phyloP scores from a whole-genome alignment of 495 filamentous ascomycete genomes.

The Hypoxylon trugodes region DNA sequence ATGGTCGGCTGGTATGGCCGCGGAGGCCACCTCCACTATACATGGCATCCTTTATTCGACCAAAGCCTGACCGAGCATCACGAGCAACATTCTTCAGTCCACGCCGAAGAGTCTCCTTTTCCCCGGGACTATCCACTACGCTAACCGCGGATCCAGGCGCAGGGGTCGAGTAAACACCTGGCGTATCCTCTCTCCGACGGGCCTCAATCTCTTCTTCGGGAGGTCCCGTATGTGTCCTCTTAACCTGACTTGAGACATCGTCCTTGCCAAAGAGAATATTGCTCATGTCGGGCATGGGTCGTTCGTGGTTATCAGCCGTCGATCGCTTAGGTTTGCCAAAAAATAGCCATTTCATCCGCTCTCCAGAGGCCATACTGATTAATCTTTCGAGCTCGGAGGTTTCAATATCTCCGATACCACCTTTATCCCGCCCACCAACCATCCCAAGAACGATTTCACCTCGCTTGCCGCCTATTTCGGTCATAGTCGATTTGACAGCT shows the following conservation, averaged over 20 bases:
- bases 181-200: slow-evolving; percentile 53
- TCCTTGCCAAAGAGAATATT: slow-evolving; percentile 74
- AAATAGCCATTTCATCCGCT: slow-evolving; percentile 93
- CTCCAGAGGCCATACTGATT: slow-evolving; percentile 75
- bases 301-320: slow-evolving; percentile 60
- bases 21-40: slow-evolving; percentile 58
- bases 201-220: slow-evolving; percentile 57
- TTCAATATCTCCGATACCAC: slow-evolving; percentile 89
- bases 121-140: slow-evolving; percentile 57
- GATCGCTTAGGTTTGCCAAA: slow-evolving; percentile 77
- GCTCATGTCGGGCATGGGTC: slow-evolving; percentile 59
- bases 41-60: slow-evolving; percentile 85
- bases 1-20: slow-evolving; percentile 58
- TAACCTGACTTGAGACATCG: slow-evolving; percentile 54
- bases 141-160: slow-evolving; percentile 51
- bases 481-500: slow-evolving; percentile 93
- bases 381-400: slow-evolving; percentile 89
- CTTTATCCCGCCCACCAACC: slow-evolving; percentile 88
- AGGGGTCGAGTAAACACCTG: slow-evolving; percentile 45
- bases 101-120: slow-evolving; percentile 73
- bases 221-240: slow-evolving; percentile 57
- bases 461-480: slow-evolving; percentile 93
- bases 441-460: slow-evolving; percentile 93
- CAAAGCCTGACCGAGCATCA: slow-evolving; percentile 84
- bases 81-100: slow-evolving; percentile 82